These are phyloP conservation scores for Aspergillus transmontanensis DNA, from an alignment of 2,329 filamentous ascomycete genomes.

Conservation along the genomic window DNA sequence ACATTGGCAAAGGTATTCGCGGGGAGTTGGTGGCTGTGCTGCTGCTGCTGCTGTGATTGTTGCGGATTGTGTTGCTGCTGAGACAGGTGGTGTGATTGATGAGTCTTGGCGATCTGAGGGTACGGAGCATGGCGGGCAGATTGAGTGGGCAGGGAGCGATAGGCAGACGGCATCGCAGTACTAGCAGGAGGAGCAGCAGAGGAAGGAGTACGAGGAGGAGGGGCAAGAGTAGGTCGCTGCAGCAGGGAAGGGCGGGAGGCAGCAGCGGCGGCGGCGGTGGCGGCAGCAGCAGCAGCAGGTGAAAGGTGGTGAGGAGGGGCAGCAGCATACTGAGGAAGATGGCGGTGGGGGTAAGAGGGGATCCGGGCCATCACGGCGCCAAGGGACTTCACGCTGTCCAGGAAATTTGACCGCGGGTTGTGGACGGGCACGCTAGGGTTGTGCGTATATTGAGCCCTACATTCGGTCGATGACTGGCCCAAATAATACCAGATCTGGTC, in stretches of 20 bases:
- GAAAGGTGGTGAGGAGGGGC: slow-evolving; percentile 20
- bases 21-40: slow-evolving; percentile 31
- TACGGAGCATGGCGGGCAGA: slow-evolving; percentile 42
- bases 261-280: slow-evolving; percentile 18
- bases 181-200: slow-evolving; percentile 26
- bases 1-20: slow-evolving; percentile 46
- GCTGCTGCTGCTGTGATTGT: slow-evolving; percentile 15
- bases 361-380: slow-evolving; percentile 34
- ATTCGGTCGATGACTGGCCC: slow-evolving; percentile 82
- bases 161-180: slow-evolving; percentile 48
- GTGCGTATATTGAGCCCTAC: slow-evolving; percentile 87
- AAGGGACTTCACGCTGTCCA: slow-evolving; percentile 49
- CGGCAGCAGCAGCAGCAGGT: slow-evolving; percentile 18
- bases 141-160: slow-evolving; percentile 41
- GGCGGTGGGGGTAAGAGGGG: slow-evolving; percentile 22
- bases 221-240: slow-evolving; percentile 37
- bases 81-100: slow-evolving; percentile 23
- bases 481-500: slow-evolving; percentile 89
- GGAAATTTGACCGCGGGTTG: slow-evolving; percentile 54
- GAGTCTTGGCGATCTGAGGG: slow-evolving; percentile 39
- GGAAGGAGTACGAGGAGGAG: slow-evolving; percentile 34
- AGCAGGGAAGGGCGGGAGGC: slow-evolving; percentile 34
- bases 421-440: slow-evolving; percentile 59
- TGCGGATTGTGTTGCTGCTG: slow-evolving; percentile 15
- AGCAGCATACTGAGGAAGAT: slow-evolving; percentile 9